Evolutionary conservation across 1,284 basidiomycete species (phyloP).

Genomic region (Cryptococcus sp.): DNA sequence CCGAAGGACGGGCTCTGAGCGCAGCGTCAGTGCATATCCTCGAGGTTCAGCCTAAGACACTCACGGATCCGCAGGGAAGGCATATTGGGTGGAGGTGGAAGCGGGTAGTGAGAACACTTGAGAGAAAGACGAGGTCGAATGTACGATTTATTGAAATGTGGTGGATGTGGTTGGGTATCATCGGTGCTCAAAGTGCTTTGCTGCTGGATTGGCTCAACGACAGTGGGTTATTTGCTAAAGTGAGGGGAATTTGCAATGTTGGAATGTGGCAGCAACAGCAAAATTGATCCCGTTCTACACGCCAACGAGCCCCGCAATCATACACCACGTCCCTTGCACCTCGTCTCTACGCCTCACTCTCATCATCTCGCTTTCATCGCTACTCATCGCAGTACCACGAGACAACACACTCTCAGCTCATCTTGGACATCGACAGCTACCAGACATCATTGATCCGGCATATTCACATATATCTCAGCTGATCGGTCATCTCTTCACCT

Average conservation of each 20-base stretch:
- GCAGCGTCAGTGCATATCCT: conserved; percentile 1
- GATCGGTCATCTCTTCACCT: conserved; percentile 1
- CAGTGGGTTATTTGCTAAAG: not conserved
- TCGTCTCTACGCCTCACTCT: no score
- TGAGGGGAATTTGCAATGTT: no score
- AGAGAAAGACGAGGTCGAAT: not conserved
- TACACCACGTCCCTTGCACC: no score
- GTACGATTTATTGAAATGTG: no score
- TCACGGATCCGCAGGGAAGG: conserved; percentile 35
- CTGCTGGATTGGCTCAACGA: conserved; percentile 3
- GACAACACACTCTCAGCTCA: no score
- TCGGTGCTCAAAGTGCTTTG: not conserved
- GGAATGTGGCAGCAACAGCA: no score
- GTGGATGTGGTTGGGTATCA: no score
- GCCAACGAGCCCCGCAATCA: no score
- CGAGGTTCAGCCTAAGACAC: not conserved
- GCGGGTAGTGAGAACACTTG: not conserved
- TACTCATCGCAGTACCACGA: no score
- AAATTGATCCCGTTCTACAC: conserved; percentile 26
- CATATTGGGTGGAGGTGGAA: conserved; percentile 23
- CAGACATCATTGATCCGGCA: conserved; percentile 8
- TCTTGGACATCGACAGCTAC: no score
- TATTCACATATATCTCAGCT: conserved; percentile 7
- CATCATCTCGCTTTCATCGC: no score
- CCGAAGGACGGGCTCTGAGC: conserved; percentile 36